Base-by-base conservation (phyloP, 768 basidiomycete genomes). In the Boletus pseudo-olivaceus region DNA sequence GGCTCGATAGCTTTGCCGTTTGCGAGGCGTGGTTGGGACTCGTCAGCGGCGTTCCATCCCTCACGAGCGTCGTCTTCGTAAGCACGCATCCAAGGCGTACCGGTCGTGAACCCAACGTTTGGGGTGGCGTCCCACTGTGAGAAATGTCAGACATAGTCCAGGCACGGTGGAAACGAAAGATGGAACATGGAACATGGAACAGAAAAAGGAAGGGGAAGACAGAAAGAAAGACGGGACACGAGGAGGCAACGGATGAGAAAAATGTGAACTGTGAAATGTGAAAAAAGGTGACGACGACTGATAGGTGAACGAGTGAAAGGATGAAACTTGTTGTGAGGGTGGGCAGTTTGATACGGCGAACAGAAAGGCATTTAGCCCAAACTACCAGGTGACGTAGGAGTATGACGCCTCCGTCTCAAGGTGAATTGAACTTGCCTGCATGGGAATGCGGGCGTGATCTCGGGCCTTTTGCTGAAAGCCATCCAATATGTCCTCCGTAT, bases 1-100 rank as follows among this genome's bases (percentile, higher is more conserved):
- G 70, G 79, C 0, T 62, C 57, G 15, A 73, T 38, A 5, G n/a
- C 1, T 1, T 42, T 17, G 38, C 14, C 14, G 29, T 44, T 30
- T 11, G 20, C 39, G 39, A 23, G 38, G 38, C 5, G 11, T 15
- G 20, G 14, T 9, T 15, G 17, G 33, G 56, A 58, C 27, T 52
- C 41, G 44, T 56, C 54, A 0, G 54, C 30, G 27, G 74, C 84
- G 59, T 88, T 89, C 78, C 83, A 86, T 0, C 60, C 62, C 3
- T 67, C 61, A n/a, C 58, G 51, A 0, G 62, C 62, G 62, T 82
- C 86, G 60, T 88, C 85, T 37, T 86, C 84, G 60, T 87, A 84
- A 7, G 85, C 80, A 26, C 84, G 75, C 85, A 89, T 89, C 87
- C 87, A 90, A 0, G 88, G 86, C 2, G 66, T 76, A 3, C 80